These are phyloP conservation scores for Ceratocystis variospora DNA, from an alignment of 2,329 filamentous ascomycete species.

Conservation along the genomic window DNA sequence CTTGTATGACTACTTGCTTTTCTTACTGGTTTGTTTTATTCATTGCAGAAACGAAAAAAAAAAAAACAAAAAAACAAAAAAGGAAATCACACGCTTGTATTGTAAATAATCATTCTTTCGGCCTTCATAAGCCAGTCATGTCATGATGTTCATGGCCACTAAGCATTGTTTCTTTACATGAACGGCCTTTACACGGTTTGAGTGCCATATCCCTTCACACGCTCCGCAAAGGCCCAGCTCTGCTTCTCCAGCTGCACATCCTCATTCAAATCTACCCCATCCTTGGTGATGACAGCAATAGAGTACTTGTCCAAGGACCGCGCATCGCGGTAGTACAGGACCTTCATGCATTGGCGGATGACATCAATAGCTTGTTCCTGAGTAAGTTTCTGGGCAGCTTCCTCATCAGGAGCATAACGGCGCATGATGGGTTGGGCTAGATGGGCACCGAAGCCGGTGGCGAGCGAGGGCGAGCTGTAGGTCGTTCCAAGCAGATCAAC, in stretches of 20 bases:
- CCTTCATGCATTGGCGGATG: slow-evolving; percentile 93
- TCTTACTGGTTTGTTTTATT: neutral
- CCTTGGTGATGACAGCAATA: slow-evolving; percentile 77
- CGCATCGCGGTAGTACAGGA: slow-evolving; percentile 92
- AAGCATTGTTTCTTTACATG: neutral
- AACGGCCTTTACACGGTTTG: slow-evolving; percentile 44
- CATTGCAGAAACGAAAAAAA: neutral
- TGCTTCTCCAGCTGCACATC: slow-evolving; percentile 82
- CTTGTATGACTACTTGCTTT: neutral
- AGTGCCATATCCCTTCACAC: slow-evolving; percentile 87
- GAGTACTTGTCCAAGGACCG: slow-evolving; percentile 84
- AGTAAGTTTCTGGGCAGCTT: slow-evolving; percentile 53
- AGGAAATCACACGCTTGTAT: slow-evolving; percentile 17
- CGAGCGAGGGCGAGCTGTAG: slow-evolving; percentile 73
- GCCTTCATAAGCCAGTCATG: neutral
- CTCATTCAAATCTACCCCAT: slow-evolving; percentile 73
- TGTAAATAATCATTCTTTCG: slow-evolving; percentile 10
- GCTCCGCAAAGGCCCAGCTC: slow-evolving; percentile 96
- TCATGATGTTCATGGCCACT: neutral
- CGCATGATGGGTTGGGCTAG: slow-evolving; percentile 87
- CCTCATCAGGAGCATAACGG: slow-evolving; percentile 70
- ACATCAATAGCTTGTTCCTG: slow-evolving; percentile 67
- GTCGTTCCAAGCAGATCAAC: slow-evolving; percentile 89
- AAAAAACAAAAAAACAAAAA: neutral
- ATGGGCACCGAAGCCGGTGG: slow-evolving; percentile 87